Base-by-base conservation (phyloP, 352 stramenopile genomes). In the Globisporangium perplexum region DNA sequence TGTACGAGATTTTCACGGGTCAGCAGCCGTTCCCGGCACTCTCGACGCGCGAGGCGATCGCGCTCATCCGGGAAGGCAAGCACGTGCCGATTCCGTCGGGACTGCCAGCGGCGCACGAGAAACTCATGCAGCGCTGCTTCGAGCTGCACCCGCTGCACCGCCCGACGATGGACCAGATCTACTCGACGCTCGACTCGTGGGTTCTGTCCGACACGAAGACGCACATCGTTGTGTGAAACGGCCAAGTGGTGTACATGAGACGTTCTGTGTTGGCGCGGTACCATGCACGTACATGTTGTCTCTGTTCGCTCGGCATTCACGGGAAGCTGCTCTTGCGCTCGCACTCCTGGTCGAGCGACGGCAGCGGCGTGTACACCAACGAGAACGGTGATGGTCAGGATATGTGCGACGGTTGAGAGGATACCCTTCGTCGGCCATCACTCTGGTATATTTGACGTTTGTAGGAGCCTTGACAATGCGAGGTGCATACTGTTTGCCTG, bases 1-100 rank as follows among this genome's bases (percentile, higher is more conserved):
- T 90, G 50, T 90, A 83, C 60, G 80, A 90, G 50, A 83, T 88
- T 31, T 90, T 88, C 55, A 86, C 68, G 31, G 79, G 79, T 15
- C 47, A 65, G 7, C 53, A 67, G 35, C 80, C 80, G 15, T 90
- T 88, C 57, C 69, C 70, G 7, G 66, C 62, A n/a, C 45, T 86
- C 30, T 73, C 74, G 12, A 62, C 77, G 10, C 63, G 69, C n/a
- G 73, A 87, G 8, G 74, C 77, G 24, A 74, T 77, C 14, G 75
- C 73, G 2, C 52, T 85, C 28, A 82, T 88, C 18, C 45, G 78
- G 4, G 80, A 90, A 66, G 79, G 79, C 12, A 70, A 84, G 28
- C 76, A 85, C 50, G 72, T 90, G 11, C 62, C 72, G 38, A 86
- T 90, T 33, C 70, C 72, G 0, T 36, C 46, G 1, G 59, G 69